These are phyloP conservation scores for Alternaria brassicae DNA, from an alignment of 2,329 filamentous ascomycete genomes.

Conservation along the genomic window DNA sequence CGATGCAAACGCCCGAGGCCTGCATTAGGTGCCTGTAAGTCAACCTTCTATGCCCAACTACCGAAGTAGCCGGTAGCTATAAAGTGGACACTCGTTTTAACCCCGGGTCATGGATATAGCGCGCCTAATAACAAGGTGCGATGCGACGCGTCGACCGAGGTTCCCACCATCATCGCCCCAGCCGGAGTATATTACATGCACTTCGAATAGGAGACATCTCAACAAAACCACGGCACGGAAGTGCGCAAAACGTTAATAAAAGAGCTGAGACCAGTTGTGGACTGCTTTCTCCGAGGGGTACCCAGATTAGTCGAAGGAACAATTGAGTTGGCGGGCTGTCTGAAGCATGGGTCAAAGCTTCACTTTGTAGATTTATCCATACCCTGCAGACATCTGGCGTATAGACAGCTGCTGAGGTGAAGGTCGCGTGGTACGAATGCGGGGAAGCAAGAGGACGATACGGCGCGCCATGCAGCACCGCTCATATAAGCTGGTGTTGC, in stretches of 20 bases:
- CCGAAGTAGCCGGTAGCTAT: constrained; percentile 12
- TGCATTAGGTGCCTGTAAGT: not conserved
- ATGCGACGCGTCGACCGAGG: not conserved
- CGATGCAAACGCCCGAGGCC: not conserved
- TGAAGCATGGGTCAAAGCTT: constrained; percentile 7
- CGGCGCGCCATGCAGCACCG: not conserved
- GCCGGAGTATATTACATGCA: not conserved
- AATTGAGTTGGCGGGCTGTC: constrained; percentile 3
- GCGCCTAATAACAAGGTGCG: not conserved
- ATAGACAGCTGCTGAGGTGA: not conserved
- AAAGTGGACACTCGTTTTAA: not conserved
- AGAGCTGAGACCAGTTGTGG: constrained; percentile 2
- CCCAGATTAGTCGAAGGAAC: not conserved
- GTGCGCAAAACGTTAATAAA: not conserved
- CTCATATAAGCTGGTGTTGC: constrained; percentile 9
- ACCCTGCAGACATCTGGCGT: constrained; percentile 10
- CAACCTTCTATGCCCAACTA: not conserved
- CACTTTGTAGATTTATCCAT: constrained; percentile 12
- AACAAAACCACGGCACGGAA: not conserved
- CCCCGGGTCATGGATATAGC: not conserved
- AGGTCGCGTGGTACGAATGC: constrained; percentile 9
- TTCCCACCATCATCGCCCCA: not conserved
- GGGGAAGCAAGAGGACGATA: constrained; percentile 12
- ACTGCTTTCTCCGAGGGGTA: not conserved
- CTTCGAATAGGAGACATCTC: not conserved